Evolutionary conservation across 2,329 filamentous ascomycete genomes (phyloP).

Genomic region (Hypoxylon sp.): DNA sequence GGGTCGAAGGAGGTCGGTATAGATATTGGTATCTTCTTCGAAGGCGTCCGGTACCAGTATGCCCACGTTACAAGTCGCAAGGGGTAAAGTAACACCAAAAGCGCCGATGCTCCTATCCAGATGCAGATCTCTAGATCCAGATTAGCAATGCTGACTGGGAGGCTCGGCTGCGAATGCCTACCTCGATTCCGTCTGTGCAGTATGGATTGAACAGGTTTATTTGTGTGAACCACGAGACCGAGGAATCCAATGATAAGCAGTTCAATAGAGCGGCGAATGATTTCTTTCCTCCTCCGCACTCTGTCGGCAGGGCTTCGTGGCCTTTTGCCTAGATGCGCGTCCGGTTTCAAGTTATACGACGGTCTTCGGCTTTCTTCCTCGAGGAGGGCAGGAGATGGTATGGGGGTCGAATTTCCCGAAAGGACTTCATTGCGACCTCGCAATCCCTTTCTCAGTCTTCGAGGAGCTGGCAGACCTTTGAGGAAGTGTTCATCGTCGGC

Average conservation of each 20-base stretch:
- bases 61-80: conserved; percentile 69
- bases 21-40: conserved; percentile 59
- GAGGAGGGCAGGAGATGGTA: conserved; percentile 63
- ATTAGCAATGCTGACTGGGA: conserved; percentile 40
- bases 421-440: conserved; percentile 70
- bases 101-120: conserved; percentile 55
- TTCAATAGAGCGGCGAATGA: conserved; percentile 68
- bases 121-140: conserved; percentile 60
- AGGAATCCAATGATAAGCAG: conserved; percentile 66
- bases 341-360: conserved; percentile 45
- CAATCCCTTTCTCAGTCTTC: conserved; percentile 83
- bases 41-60: conserved; percentile 58
- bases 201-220: conserved; percentile 63
- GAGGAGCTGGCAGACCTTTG: conserved; percentile 86
- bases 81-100: conserved; percentile 70
- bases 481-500: conserved; percentile 94
- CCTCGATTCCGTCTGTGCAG: conserved; percentile 65
- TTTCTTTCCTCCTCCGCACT: conserved; percentile 63
- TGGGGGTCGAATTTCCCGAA: conserved; percentile 70
- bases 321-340: conserved; percentile 46
- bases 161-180: conserved; percentile 52
- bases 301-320: conserved; percentile 54
- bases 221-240: conserved; percentile 63
- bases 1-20: conserved; percentile 89
- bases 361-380: conserved; percentile 59